Base-by-base conservation (phyloP, 164 flowering plant genomes). In the Aristolochia californica region DNA sequence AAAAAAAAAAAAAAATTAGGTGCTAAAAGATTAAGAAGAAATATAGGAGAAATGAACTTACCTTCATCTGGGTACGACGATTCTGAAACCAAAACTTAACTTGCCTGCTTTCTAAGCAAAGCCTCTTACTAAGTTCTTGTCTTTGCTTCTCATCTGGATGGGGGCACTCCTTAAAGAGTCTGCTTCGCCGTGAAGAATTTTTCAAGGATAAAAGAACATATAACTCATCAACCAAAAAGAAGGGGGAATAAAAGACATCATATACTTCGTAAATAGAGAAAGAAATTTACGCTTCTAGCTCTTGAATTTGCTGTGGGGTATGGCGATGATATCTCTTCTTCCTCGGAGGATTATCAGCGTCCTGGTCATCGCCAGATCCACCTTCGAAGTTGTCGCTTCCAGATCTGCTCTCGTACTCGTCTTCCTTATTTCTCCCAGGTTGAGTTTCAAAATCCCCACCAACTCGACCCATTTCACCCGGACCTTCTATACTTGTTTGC, bases 31-130 rank as follows among this genome's bases (percentile, higher is more conserved):
- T 47, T 21, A 16, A 17, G 50, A 16, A 2, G 10, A 8, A 4
- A 34, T 15, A 25, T 16, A 22, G 22, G 15, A 30, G 25, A 49
- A 16, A 38, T 4, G 13, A 49, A 45, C 10, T 15, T 53, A 86
- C 98, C 97, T 91, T 93, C 97, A 89, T 93, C 54, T 93, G 99
- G 52, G 97, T 93, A 8, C 99, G 77, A 10, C 97, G 77, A 59
- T 93, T 93, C 69, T 93, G 98, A 56, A 93, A 93, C 98, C 98
- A 93, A 71, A 93, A 93, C 79, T 93, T 93, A 58, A 93, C 97
- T 65, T 93, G 98, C 58, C 89, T 77, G 24, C 84, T 82, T 58
- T 88, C 98, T 72, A 93, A 75, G 66, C 72, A 70, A 45, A 93
- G 85, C 72, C 91, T 72, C 62, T 45, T 82, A 73, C 97, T 87